Evolutionary conservation across 2,329 filamentous ascomycete genomes (phyloP).

Genomic region (Stemphylium beticola): DNA sequence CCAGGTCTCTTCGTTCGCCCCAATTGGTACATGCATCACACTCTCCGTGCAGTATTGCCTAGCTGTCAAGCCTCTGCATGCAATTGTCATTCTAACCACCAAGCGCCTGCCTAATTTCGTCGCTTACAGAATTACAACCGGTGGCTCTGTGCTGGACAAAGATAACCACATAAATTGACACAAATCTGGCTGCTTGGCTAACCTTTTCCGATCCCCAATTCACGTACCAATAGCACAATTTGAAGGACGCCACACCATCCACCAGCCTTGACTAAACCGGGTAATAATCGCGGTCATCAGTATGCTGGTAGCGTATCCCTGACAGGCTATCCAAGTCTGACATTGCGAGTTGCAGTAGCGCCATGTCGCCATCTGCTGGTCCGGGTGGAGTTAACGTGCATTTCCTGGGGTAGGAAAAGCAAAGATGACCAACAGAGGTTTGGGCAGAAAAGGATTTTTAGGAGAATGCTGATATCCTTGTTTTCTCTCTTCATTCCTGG

Average conservation of each 20-base stretch:
- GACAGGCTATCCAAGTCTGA: not conserved
- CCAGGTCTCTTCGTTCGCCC: too few relatives aligned
- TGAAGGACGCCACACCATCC: slow-evolving; percentile 9
- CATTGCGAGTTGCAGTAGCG: not conserved
- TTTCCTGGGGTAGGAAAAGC: not conserved
- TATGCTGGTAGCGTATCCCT: not conserved
- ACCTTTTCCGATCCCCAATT: slow-evolving; percentile 27
- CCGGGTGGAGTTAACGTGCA: slow-evolving; percentile 9
- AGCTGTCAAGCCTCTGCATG: not conserved
- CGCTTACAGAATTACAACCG: too few relatives aligned
- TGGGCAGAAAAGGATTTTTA: slow-evolving; percentile 10
- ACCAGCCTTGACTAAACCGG: slow-evolving; percentile 11
- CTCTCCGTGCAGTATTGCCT: not conserved
- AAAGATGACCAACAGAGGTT: not conserved
- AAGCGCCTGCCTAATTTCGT: too few relatives aligned
- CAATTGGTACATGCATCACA: not conserved
- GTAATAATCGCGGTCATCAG: slow-evolving; percentile 4
- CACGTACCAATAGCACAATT: slow-evolving; percentile 16
- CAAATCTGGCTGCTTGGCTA: slow-evolving; percentile 13
- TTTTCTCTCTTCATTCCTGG: too few relatives aligned
- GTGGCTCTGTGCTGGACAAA: slow-evolving; percentile 3
- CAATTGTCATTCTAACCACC: too few relatives aligned
- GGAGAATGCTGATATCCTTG: not conserved
- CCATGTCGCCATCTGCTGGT: not conserved
- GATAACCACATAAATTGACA: slow-evolving; percentile 1